Conservation (phyloP, 108 stramenopile species). For the Skeletonema tropicum region DNA sequence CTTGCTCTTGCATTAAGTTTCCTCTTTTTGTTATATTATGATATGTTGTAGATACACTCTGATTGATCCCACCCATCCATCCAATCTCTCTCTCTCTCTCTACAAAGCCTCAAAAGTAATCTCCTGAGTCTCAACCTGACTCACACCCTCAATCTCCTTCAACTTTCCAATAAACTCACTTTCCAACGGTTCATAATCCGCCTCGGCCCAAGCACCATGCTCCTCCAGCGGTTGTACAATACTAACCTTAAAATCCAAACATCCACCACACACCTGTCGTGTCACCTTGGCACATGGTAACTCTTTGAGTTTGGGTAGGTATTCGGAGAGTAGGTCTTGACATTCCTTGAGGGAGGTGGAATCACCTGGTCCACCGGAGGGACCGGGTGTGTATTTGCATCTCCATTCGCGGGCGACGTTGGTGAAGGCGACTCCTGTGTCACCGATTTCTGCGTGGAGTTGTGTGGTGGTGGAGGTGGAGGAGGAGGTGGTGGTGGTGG, state of each 20-base stretch:
- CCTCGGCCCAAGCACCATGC: conserved; percentile 54
- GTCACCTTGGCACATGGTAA: conserved; percentile 66
- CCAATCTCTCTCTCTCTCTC: background rate
- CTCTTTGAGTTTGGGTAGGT: conserved; percentile 60
- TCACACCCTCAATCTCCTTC: conserved; percentile 56
- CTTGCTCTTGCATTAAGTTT: too few species aligned
- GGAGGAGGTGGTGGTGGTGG: background rate
- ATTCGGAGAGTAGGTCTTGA: conserved; percentile 61
- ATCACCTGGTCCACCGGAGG: conserved; percentile 57
- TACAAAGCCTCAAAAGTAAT: conserved; percentile 10
- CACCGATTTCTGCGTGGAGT: conserved; percentile 42
- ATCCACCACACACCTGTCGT: conserved; percentile 84
- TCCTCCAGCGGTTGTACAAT: conserved; percentile 49
- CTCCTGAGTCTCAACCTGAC: conserved; percentile 65
- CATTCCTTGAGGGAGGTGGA: conserved; percentile 67
- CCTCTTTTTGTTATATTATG: too few species aligned
- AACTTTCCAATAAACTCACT: conserved; percentile 61
- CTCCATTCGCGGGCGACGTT: conserved; percentile 81
- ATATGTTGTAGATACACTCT: too few species aligned
- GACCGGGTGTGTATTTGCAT: conserved; percentile 63
- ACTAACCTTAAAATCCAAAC: conserved; percentile 70
- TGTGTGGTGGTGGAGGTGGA: background rate
- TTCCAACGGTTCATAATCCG: conserved; percentile 56
- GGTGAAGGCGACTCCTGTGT: conserved; percentile 71
- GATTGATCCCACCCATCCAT: background rate